These are phyloP conservation scores for Sphaerulina vaccinii DNA, from an alignment of 2,329 filamentous ascomycete genomes.

Conservation along the genomic window DNA sequence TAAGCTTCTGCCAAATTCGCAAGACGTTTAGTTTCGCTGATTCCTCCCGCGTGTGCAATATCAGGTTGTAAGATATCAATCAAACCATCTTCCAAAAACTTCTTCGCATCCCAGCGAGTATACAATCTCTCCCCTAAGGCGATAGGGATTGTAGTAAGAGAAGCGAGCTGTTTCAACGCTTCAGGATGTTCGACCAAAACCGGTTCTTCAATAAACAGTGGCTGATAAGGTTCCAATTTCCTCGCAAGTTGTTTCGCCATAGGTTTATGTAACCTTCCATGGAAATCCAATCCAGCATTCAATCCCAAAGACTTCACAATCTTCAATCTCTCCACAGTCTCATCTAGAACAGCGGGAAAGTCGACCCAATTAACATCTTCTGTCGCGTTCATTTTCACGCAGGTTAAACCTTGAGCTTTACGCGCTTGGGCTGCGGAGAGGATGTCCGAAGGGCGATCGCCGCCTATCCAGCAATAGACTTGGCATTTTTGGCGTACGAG, in stretches of 20 bases:
- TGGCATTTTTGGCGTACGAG: constrained; percentile 68
- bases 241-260: constrained; percentile 76
- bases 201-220: constrained; percentile 75
- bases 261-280: constrained; percentile 73
- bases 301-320: constrained; percentile 68
- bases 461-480: constrained; percentile 78
- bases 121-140: constrained; percentile 72
- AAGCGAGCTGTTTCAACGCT: constrained; percentile 61
- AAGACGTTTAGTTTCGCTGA: constrained; percentile 68
- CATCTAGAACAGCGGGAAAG: constrained; percentile 62
- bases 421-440: constrained; percentile 53
- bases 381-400: constrained; percentile 78
- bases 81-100: constrained; percentile 65
- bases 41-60: constrained; percentile 67
- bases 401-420: constrained; percentile 61
- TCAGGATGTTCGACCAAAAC: constrained; percentile 68
- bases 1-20: constrained; percentile 71
- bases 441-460: constrained; percentile 67
- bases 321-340: constrained; percentile 65
- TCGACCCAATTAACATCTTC: constrained; percentile 76
- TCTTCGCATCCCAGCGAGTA: constrained; percentile 70
- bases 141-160: constrained; percentile 62
- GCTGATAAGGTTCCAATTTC: constrained; percentile 64
- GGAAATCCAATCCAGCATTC: constrained; percentile 74
- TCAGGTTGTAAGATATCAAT: constrained; percentile 74